Evolutionary conservation across 176 grass and related monocot species (phyloP).

Genomic region (Saccharum officinarum): DNA sequence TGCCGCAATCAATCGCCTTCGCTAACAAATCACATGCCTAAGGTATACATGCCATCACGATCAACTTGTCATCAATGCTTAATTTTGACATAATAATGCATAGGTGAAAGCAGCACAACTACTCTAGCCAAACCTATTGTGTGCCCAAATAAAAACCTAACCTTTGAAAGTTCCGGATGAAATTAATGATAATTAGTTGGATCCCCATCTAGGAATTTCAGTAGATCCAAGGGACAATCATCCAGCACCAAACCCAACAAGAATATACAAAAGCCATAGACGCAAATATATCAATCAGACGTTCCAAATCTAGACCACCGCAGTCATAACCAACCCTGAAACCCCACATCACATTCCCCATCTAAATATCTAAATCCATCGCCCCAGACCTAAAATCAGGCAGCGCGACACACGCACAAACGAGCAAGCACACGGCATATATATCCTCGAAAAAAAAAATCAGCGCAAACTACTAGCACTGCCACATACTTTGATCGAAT

Average conservation of each 20-base stretch:
- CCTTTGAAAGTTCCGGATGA: not conserved
- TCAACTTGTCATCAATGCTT: not conserved
- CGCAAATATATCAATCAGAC: not conserved
- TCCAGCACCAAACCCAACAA: not conserved
- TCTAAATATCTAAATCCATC: constrained; percentile 26
- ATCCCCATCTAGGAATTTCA: not conserved
- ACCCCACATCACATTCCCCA: not conserved
- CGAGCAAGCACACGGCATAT: not conserved
- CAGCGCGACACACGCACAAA: no score
- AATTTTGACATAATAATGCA: not conserved
- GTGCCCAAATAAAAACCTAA: not conserved
- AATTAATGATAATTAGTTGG: not conserved
- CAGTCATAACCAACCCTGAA: not conserved
- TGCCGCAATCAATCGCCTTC: not conserved
- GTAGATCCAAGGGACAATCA: constrained; percentile 32
- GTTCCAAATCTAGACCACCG: constrained; percentile 26
- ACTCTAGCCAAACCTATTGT: not conserved
- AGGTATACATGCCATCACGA: not conserved
- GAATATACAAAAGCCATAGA: not conserved
- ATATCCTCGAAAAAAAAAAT: not conserved
- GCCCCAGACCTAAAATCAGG: constrained; percentile 11
- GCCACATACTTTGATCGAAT: constrained; percentile 2
- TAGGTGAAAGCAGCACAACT: not conserved
- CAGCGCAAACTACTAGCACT: not conserved
- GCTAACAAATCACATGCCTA: constrained; percentile 3